Base-by-base conservation (phyloP, 192 early-diverging fungal species). In the Coemansia sp. region DNA sequence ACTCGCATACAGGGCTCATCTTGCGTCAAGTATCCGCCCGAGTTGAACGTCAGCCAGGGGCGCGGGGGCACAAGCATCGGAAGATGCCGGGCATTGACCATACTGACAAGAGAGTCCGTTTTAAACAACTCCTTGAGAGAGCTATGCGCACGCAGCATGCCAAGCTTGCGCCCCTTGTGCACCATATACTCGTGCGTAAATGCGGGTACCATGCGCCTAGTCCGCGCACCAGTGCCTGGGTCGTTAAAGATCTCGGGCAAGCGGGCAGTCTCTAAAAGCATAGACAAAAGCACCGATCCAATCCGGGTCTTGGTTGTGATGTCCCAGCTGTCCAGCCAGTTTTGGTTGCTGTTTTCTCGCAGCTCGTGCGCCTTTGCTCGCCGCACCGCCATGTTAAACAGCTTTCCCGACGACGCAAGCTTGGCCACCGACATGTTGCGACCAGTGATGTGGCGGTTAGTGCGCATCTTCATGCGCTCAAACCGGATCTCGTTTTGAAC, bases 51-150 rank as follows among this genome's bases (percentile, higher is more conserved):
- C 31, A 96, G 62, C 95, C 95, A 98, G 8, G 93, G 92, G 0
- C 85, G 85, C 45, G 95, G 95, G 23, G 83, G 85, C 9, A 98
- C 87, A 19, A 98, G 59, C 95, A 98, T 98, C 19, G 95, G 95
- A 17, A 98, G 72, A n/a, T 87, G 68, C 25, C 87, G 83, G 1
- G 92, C 87, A 34, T 83, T 82, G 11, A 92, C 63, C 8, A 76
- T 73, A 17, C 77, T 79, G 9, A 77, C 68, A 15, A 88, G 58
- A 13, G 82, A 76, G 30, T 86, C 81, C 17, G 50, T 62, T 22
- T 82, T 66, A 15, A 95, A 70, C 41, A 90, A 63, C 48, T 93
- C 84, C 4, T 83, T 73, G 36, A 95, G 80, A 9, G 70, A 66
- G 43, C 66, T 79, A 57, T 89, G 81, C n/a, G 85, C 68, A 25